Evolutionary conservation across 176 grass and related monocot species (phyloP).

Genomic region (Poa annua): DNA sequence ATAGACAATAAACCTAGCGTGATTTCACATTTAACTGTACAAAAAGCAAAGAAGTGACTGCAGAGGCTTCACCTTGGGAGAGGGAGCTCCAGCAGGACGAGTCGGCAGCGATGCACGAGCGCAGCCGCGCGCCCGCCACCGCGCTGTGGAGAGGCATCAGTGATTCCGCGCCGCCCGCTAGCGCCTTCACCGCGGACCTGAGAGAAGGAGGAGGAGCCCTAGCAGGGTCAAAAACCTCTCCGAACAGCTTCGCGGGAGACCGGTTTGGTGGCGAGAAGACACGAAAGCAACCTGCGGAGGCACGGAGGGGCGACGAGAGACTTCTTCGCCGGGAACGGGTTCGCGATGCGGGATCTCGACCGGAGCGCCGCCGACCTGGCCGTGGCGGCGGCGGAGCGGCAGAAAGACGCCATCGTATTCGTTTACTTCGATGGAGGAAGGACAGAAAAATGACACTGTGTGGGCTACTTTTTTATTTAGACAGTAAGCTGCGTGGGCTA

Average conservation of each 20-base stretch:
- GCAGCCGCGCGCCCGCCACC: constrained; percentile 61
- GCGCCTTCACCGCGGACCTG: constrained; percentile 45
- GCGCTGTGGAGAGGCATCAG: constrained; percentile 79
- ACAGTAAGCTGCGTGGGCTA: background rate
- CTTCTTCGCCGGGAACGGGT: constrained; percentile 17
- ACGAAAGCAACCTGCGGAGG: constrained; percentile 49
- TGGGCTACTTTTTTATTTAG: background rate
- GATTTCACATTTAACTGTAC: background rate
- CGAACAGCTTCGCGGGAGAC: background rate
- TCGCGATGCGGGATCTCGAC: constrained; percentile 30
- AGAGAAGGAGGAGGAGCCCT: background rate
- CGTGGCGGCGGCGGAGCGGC: constrained; percentile 48
- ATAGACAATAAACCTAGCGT: background rate
- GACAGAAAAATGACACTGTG: background rate
- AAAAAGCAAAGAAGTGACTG: background rate
- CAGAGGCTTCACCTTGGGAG: constrained; percentile 57
- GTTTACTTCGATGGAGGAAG: background rate
- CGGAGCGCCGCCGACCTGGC: constrained; percentile 50
- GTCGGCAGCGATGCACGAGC: constrained; percentile 69
- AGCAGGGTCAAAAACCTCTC: background rate
- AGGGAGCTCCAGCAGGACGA: constrained; percentile 76
- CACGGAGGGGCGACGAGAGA: constrained; percentile 4
- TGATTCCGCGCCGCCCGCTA: constrained; percentile 49
- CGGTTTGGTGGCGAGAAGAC: background rate
- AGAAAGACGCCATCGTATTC: constrained; percentile 67